phyloP scores from a whole-genome alignment of 352 stramenopile species.

The Globisporangium middletonii region DNA sequence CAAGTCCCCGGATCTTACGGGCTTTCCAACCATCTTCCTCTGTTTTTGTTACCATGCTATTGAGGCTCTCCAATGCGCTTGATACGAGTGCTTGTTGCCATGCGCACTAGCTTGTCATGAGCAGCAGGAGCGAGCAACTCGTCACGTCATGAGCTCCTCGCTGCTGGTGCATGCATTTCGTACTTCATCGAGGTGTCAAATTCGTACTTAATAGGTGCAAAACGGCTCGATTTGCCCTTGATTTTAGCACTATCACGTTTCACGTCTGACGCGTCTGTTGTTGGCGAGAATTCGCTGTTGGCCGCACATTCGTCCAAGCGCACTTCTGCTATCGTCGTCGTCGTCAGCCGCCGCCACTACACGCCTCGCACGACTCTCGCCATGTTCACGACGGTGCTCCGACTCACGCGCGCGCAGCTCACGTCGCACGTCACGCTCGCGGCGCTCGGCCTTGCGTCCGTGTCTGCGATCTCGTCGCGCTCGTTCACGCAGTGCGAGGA shows the following conservation, averaged over 20 bases:
- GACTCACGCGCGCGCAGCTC: slow-evolving; percentile 35
- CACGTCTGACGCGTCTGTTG: no score
- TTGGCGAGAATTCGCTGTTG: background rate
- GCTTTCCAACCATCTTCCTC: background rate
- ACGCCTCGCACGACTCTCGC: background rate
- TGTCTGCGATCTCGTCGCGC: slow-evolving; percentile 21
- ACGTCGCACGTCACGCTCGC: slow-evolving; percentile 27
- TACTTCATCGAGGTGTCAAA: background rate
- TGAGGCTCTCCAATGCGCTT: no score
- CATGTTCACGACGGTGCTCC: slow-evolving; percentile 27
- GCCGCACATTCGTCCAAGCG: slow-evolving; percentile 1
- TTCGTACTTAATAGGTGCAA: background rate
- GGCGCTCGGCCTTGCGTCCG: slow-evolving; percentile 32
- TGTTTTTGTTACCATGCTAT: background rate
- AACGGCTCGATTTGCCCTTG: background rate
- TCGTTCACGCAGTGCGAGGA: slow-evolving; percentile 20
- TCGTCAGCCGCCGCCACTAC: background rate
- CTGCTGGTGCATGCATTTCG: background rate
- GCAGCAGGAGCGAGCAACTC: no score
- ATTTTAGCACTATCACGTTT: background rate
- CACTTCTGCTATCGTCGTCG: background rate
- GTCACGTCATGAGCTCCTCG: background rate
- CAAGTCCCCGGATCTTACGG: background rate
- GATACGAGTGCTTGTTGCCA: background rate
- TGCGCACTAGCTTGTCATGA: background rate